Evolutionary conservation across 163 green algal species (phyloP), one percentile per base, ranked within the genome.

Genomic region (Chloroidium sp.): DNA sequence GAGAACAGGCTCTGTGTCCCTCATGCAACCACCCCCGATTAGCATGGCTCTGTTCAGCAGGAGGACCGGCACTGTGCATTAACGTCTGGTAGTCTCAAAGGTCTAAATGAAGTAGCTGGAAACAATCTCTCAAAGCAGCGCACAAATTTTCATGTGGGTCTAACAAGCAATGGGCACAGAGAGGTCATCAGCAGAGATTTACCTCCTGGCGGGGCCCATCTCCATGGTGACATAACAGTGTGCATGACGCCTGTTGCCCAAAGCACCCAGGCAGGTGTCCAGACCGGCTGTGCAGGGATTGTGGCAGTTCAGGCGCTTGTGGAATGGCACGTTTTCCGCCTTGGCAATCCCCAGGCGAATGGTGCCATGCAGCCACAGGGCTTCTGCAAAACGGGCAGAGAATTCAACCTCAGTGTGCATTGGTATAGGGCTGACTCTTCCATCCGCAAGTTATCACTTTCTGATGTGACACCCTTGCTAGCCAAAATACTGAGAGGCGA

Each of bases 221-320:
- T 84, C 75, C 1, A 84, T 61, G 60, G 76, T 79, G 68, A 76
- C 78, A 8, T 84, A 84, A 1, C 76, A 76, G 4, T 78, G 59
- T 13, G 81, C 64, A 4, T 61, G 76, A 1, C 81, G 74, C 2
- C 61, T 58, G 6, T 78, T 78, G 36, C 75, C 76, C 4, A 69
- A 57, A 6, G 68, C 76, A 8, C 81, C 76, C n/a, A 84, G 61
- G 61, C 81, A 84, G 61, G 57, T 12, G 36, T 84, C 69, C 4
- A 84, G 2, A 13, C 36, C 4, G 4, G 4, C 3, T 3, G 57
- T 72, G 64, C 6, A 3, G 12, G 13, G 69, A 3, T 76, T 57
- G 12, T 14, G 58, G 69, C 69, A 57, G 8, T 59, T 3, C 75
- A 78, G 75, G 58, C 64, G 6, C 75, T 78, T 78, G 75, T 62